These are phyloP conservation scores for Trichoderma aggressivum DNA, from an alignment of 2,329 filamentous ascomycete species.

Conservation along the genomic window DNA sequence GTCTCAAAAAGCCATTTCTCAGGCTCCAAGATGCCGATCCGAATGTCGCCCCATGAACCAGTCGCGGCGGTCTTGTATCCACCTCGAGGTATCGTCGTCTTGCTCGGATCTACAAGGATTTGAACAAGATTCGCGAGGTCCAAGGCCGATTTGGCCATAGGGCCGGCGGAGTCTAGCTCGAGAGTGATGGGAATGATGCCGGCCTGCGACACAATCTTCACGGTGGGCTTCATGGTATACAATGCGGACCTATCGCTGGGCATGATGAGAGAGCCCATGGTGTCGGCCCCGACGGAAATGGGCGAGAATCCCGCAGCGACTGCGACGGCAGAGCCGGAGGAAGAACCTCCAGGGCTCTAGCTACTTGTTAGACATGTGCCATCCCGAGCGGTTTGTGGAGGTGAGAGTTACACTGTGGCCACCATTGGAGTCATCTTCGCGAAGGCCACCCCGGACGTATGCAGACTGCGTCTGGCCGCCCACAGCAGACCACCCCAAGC, in stretches of 20 bases:
- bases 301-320: background rate
- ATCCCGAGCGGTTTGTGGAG: background rate
- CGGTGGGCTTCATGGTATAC: background rate
- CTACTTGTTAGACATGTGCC: background rate
- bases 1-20: background rate
- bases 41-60: background rate
- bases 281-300: background rate
- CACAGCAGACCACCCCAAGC: background rate
- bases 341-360: background rate
- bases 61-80: background rate
- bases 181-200: background rate
- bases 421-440: background rate
- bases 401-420: background rate
- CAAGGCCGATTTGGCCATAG: background rate
- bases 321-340: background rate
- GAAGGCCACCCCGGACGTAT: background rate
- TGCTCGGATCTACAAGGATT: background rate
- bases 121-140: background rate
- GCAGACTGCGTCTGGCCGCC: background rate
- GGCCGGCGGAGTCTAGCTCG: background rate
- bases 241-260: background rate
- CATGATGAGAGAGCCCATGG: background rate
- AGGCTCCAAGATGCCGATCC: background rate
- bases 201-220: background rate
- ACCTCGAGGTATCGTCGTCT: background rate